These are phyloP conservation scores for Cercophora sp. DNA, from an alignment of 495 filamentous ascomycete genomes.

Conservation along the genomic window DNA sequence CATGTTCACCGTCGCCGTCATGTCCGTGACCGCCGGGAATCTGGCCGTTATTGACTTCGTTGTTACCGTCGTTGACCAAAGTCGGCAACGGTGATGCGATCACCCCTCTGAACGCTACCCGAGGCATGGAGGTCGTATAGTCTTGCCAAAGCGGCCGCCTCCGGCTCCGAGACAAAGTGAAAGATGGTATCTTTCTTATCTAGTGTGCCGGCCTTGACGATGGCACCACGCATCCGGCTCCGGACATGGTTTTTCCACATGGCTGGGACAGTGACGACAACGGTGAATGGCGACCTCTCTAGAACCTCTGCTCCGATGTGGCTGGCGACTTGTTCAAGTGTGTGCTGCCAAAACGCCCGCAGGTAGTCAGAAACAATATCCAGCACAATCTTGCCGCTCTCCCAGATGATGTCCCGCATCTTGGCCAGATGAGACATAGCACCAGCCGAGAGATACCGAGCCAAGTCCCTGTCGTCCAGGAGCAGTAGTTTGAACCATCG, in stretches of 20 bases:
- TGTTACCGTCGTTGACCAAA: too few species aligned
- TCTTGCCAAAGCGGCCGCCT: not conserved
- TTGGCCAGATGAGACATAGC: slow-evolving; percentile 2
- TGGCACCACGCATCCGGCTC: not conserved
- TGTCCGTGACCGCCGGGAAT: too few species aligned
- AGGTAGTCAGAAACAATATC: slow-evolving; percentile 5
- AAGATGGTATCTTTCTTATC: not conserved
- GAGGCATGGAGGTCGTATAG: not conserved
- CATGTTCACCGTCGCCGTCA: too few species aligned
- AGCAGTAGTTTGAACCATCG: slow-evolving; percentile 4
- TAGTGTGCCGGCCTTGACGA: not conserved
- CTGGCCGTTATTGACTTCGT: too few species aligned
- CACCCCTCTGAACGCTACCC: too few species aligned
- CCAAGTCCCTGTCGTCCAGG: not conserved
- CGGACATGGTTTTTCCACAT: not conserved
- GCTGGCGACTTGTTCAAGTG: not conserved
- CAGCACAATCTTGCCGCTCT: not conserved
- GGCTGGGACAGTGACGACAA: slow-evolving; percentile 2
- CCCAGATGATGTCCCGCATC: not conserved
- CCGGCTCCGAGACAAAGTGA: slow-evolving; percentile 1
- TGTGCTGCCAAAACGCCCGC: not conserved
- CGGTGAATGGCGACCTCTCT: not conserved
- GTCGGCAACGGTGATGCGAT: too few species aligned
- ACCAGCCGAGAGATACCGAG: not conserved
- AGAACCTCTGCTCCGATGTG: not conserved